Base-by-base conservation (phyloP, 371 early-diverging fungal species). In the Homolaphlyctis polyrhiza region DNA sequence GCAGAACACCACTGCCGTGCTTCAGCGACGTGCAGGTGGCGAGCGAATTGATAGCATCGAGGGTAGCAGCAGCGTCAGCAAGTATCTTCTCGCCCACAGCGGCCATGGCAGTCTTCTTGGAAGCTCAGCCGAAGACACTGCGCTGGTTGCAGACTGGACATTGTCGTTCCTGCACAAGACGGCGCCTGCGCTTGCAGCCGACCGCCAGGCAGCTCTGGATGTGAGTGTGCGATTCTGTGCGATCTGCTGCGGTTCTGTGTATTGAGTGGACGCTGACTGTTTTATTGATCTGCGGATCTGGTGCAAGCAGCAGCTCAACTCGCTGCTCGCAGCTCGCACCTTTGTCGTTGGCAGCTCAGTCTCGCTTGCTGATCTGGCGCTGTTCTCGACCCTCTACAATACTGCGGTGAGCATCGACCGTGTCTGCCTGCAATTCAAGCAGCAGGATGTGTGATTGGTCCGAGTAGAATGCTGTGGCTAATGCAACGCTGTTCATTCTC, bases 321-420 rank as follows among this genome's bases (percentile, higher is more conserved):
- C 2, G 13, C 35, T 35, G 6, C 27, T 57, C 4, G 21, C 35
- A 1, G 1, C n/a, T 2, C 58, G 58, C 21, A 29, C 35, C 35
- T 57, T 35, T 57, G 27, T 25, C 39, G 58, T 57, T 32, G 35
- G 58, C 58, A 34, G 35, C 58, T 14, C 33, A 21, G 35, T 57
- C 36, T 8, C 58, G 1, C 58, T 57, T 2, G 58, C 58, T 27
- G 58, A 57, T 34, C 23, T 57, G 2, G 33, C 4, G 6, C 35
- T 57, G 23, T 57, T 8, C n/a, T n/a, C 2, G 2, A 28, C 39
- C 13, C 33, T 57, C 3, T 57, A 57, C 58, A 57, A 33, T 29
- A 34, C 35, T 5, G 36, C 58, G 1, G 58, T 57, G n/a, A 23
- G 58, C 35, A 30, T 27, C 51, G 25, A 3, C 25, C 47, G 18